Conservation (phyloP, 2,329 filamentous ascomycete genomes). For the Fusarium pseudocircinatum region DNA sequence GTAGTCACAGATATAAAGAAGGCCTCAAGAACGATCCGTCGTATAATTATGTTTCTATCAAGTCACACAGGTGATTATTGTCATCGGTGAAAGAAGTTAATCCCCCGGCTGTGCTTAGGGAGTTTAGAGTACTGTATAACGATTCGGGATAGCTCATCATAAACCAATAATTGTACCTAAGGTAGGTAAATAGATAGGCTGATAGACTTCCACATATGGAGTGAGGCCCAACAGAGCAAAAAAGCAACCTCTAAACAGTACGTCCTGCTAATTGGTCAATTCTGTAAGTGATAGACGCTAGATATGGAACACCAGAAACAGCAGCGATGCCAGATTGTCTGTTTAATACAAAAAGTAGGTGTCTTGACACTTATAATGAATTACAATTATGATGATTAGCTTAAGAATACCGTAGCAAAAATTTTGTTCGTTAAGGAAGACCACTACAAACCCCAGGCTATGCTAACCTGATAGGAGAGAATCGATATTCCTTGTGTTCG, state of each 20-base stretch:
- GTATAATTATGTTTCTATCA: not conserved
- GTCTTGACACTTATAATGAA: not conserved
- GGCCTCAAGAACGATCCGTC: not conserved
- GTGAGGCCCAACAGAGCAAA: not conserved
- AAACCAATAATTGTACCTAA: not conserved
- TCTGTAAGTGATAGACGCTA: not conserved
- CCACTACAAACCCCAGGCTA: not conserved
- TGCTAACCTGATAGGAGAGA: not conserved
- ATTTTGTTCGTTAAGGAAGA: not conserved
- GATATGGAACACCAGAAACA: not conserved
- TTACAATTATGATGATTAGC: not conserved
- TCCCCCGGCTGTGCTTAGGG: no score
- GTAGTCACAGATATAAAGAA: not conserved
- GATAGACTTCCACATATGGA: not conserved
- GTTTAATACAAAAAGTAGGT: not conserved
- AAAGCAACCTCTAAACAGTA: constrained; percentile 38
- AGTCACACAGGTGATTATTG: not conserved
- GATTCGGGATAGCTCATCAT: not conserved
- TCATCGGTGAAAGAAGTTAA: not conserved
- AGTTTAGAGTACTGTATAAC: not conserved
- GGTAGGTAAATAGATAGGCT: not conserved
- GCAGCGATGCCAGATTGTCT: not conserved
- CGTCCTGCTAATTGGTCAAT: constrained; percentile 44
- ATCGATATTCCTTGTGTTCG: not conserved
- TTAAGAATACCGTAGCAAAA: not conserved